These are phyloP conservation scores for Sechiopsis laciniata DNA, from an alignment of 306 rosid species.

Conservation along the genomic window DNA sequence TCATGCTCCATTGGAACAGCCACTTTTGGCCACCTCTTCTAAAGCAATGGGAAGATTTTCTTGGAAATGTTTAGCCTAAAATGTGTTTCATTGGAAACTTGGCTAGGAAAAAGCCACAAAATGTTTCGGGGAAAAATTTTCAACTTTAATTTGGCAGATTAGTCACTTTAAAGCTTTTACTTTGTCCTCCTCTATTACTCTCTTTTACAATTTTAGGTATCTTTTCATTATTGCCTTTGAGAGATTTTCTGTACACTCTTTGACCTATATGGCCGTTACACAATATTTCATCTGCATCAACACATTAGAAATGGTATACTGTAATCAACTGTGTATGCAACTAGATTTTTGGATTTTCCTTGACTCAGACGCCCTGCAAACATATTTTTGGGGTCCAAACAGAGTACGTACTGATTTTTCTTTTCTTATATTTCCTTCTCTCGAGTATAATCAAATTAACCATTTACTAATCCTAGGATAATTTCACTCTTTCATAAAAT, in stretches of 20 bases:
- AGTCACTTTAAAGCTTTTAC: not conserved
- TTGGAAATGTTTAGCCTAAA: too few relatives aligned
- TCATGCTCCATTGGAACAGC: too few relatives aligned
- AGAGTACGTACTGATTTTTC: slow-evolving; percentile 46
- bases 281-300: not conserved
- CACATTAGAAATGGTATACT: not conserved
- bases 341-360: slow-evolving; percentile 40
- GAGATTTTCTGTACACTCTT: not conserved
- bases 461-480: not conserved
- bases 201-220: not conserved
- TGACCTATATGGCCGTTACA: not conserved
- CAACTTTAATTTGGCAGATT: too few relatives aligned
- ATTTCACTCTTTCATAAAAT: slow-evolving; percentile 18
- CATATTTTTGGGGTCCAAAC: slow-evolving; percentile 25
- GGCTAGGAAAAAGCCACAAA: too few relatives aligned
- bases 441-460: slow-evolving; percentile 1
- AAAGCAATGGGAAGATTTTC: too few relatives aligned
- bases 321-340: slow-evolving; percentile 8
- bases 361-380: slow-evolving; percentile 32
- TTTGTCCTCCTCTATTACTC: not conserved
- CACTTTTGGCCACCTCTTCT: too few relatives aligned
- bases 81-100: too few relatives aligned
- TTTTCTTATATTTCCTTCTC: not conserved
- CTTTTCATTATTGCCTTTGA: not conserved
- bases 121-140: too few relatives aligned